Evolutionary conservation across 352 stramenopile species (phyloP).

Genomic region (Phytophthora capsici): DNA sequence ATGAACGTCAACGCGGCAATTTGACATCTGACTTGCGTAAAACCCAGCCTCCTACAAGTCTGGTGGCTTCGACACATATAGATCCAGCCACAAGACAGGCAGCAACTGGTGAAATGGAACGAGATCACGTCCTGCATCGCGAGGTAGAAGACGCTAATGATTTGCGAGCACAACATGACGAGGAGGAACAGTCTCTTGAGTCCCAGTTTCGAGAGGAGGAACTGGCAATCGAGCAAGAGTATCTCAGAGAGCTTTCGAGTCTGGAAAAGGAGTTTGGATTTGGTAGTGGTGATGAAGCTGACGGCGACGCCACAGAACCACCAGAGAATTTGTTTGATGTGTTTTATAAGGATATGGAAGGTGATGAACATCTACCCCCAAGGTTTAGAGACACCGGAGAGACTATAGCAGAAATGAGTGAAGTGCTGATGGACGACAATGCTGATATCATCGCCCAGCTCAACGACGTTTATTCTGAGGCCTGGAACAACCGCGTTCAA

Average conservation of each 20-base stretch:
- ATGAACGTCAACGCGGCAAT: constrained; percentile 55
- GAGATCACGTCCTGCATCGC: constrained; percentile 26
- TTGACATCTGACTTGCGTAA: constrained; percentile 56
- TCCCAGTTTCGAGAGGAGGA: constrained; percentile 54
- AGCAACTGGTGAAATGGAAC: constrained; percentile 34
- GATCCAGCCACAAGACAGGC: constrained; percentile 46
- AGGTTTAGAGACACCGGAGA: constrained; percentile 1
- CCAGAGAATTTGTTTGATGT: constrained; percentile 11
- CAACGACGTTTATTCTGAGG: constrained; percentile 38
- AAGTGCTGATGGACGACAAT: constrained; percentile 24
- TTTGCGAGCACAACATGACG: constrained; percentile 34
- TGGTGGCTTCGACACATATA: constrained; percentile 52
- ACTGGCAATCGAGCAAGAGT: constrained; percentile 60
- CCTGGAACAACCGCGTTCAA: constrained; percentile 36
- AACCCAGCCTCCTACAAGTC: constrained; percentile 50
- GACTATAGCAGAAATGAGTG: background rate
- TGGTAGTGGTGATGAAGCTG: constrained; percentile 12
- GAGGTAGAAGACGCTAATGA: constrained; percentile 33
- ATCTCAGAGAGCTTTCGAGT: constrained; percentile 50
- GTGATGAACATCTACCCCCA: constrained; percentile 5
- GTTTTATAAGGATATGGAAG: constrained; percentile 6
- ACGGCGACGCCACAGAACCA: constrained; percentile 38
- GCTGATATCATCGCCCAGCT: constrained; percentile 46
- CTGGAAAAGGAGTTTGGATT: constrained; percentile 61
- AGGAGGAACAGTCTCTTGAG: constrained; percentile 43